phyloP scores from a whole-genome alignment of 345 rosid species.

The Eucalyptus curtisii region DNA sequence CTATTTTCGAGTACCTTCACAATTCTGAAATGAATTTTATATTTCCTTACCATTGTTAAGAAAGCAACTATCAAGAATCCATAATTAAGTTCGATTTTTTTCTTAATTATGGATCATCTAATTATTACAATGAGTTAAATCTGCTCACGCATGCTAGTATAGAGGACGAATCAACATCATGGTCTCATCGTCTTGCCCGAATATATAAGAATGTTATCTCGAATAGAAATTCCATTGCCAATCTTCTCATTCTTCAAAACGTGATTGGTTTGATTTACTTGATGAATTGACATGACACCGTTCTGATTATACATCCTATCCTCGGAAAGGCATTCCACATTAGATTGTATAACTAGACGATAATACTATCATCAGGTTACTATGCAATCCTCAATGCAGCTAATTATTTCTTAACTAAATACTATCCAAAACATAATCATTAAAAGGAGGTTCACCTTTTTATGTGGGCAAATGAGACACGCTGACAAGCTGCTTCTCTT shows the following conservation, averaged over 20 bases:
- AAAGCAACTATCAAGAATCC: neutral
- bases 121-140: neutral
- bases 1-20: neutral
- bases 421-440: neutral
- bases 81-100: neutral
- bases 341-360: neutral
- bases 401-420: neutral
- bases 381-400: neutral
- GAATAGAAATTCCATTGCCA: neutral
- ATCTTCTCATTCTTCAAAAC: neutral
- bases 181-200: neutral
- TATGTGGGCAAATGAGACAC: neutral
- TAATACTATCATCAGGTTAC: neutral
- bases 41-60: neutral
- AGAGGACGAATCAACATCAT: neutral
- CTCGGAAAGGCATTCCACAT: no score
- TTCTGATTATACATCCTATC: neutral
- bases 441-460: neutral
- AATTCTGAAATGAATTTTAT: neutral
- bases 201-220: neutral
- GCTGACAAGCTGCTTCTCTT: neutral
- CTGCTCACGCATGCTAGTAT: neutral
- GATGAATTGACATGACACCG: neutral
- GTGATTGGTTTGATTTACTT: neutral
- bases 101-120: neutral